A percentile compares a stretch with the other conserved stretches of the same genome.
Conservation (phyloP, 192 early-diverging fungal genomes). For the Podochytrium sp. region DNA sequence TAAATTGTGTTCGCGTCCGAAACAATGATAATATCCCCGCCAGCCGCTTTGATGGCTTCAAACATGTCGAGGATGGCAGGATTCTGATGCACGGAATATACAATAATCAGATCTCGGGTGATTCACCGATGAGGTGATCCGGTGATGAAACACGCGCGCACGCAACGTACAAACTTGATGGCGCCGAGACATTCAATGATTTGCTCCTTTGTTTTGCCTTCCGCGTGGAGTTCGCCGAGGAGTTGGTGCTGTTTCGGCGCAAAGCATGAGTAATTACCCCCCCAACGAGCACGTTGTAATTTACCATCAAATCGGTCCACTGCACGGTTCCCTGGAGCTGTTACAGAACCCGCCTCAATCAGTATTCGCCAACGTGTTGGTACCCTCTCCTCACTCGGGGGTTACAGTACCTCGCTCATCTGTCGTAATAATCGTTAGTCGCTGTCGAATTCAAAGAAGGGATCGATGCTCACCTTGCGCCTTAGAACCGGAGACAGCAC, state of each 20-base stretch:
- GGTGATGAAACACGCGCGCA: no score
- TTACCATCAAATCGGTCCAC: slow-evolving; percentile 46
- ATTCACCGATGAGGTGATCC: no score
- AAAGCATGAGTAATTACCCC: background rate
- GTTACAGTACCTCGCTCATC: slow-evolving; percentile 6
- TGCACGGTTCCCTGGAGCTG: slow-evolving; percentile 28
- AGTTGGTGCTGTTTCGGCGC: slow-evolving; percentile 20
- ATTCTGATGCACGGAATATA: background rate
- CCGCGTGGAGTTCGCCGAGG: slow-evolving; percentile 30
- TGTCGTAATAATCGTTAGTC: background rate
- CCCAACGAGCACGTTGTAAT: background rate
- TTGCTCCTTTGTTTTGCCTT: slow-evolving; percentile 30
- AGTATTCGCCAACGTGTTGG: no score
- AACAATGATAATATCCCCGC: slow-evolving; percentile 37
- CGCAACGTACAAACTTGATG: slow-evolving; percentile 35
- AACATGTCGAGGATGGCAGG: slow-evolving; percentile 30
- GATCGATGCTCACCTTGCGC: slow-evolving; percentile 5
- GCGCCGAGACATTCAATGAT: slow-evolving; percentile 21
- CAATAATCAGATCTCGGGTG: no score
- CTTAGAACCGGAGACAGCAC: slow-evolving; percentile 27
- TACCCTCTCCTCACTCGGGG: no score
- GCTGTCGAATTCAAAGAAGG: background rate
- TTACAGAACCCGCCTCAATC: no score
- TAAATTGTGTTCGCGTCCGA: slow-evolving; percentile 49
- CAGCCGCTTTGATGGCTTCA: slow-evolving; percentile 23